Base-by-base conservation (phyloP, 164 flowering plant genomes). In the Sedum album region DNA sequence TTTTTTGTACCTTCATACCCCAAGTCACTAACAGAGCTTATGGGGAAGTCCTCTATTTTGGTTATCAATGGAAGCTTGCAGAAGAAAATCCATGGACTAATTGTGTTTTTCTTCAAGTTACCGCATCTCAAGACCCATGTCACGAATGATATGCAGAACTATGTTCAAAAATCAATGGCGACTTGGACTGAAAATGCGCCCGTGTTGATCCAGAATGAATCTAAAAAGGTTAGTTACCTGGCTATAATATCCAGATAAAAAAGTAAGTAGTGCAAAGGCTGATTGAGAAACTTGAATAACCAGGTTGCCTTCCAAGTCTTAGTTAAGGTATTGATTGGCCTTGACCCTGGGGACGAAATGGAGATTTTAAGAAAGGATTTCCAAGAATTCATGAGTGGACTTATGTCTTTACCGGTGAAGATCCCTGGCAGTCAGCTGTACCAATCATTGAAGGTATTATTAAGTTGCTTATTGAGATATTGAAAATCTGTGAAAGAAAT, bases 241-340 rank as follows among this genome's bases (percentile, higher is more conserved):
- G 39, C 36, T 18, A n/a, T 64, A 42, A 36, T 1, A 44, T 18
- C 17, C 13, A 8, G 5, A 15, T 11, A 44, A 44, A 44, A 13
- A 13, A 18, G 18, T 15, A 13, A 4, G 48, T 44, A 44, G 15
- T 44, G 48, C 48, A 44, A 17, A 13, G 15, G 18, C 20, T 13
- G 25, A 62, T 1, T 26, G 31, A 6, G 25, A 23, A 21, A 63
- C 14, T 31, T 36, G 23, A 9, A 23, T 18, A 21, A 33, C 25
- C 46, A 94, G 99, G 88, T 91, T 79, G 87, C 96, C 42, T 94
- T 94, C 75, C 86, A 88, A 80, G 88, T 91, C 10, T 83, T 94
- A 15, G 97, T 84, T 67, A 91, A 91, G 75, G 90, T 87, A 73
- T 78, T 94, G 86, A 87, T 94, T 70, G 85, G 89, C 65, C 74